These are phyloP conservation scores for Paecilomyces variotii DNA, from an alignment of 2,329 filamentous ascomycete species.

Conservation along the genomic window DNA sequence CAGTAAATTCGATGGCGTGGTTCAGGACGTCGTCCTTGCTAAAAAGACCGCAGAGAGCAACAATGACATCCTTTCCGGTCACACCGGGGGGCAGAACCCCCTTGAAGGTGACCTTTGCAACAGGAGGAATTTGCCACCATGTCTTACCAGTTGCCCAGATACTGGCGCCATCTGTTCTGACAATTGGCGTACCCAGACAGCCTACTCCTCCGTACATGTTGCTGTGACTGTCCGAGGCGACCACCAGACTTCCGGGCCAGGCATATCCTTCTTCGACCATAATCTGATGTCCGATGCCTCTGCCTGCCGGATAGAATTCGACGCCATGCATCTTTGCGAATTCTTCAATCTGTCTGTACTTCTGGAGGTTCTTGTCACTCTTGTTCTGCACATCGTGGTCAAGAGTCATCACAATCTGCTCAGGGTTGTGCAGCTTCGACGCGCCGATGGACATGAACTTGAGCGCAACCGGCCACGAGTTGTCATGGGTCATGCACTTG, in stretches of 20 bases:
- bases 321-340: conserved; percentile 75
- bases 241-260: conserved; percentile 78
- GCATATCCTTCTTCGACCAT: conserved; percentile 69
- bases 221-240: conserved; percentile 63
- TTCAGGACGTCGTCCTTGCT: conserved; percentile 84
- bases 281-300: conserved; percentile 77
- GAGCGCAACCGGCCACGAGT: conserved; percentile 64
- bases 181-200: conserved; percentile 69
- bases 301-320: conserved; percentile 66
- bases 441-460: conserved; percentile 83
- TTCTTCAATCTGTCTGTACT: conserved; percentile 71
- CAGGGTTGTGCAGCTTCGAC: conserved; percentile 59
- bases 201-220: conserved; percentile 80
- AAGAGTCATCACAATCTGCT: conserved; percentile 73
- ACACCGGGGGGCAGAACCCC: conserved; percentile 71
- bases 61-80: conserved; percentile 88
- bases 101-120: conserved; percentile 70
- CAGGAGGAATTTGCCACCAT: conserved; percentile 83
- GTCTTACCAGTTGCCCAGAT: conserved; percentile 78
- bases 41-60: conserved; percentile 80
- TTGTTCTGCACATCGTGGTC: conserved; percentile 89
- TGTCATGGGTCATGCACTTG: conserved; percentile 80
- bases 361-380: conserved; percentile 67
- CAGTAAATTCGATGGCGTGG: conserved; percentile 81
- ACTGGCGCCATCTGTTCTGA: conserved; percentile 76